Base-by-base conservation (phyloP, 169 alveolate species). In the Plasmodium gonderi region DNA sequence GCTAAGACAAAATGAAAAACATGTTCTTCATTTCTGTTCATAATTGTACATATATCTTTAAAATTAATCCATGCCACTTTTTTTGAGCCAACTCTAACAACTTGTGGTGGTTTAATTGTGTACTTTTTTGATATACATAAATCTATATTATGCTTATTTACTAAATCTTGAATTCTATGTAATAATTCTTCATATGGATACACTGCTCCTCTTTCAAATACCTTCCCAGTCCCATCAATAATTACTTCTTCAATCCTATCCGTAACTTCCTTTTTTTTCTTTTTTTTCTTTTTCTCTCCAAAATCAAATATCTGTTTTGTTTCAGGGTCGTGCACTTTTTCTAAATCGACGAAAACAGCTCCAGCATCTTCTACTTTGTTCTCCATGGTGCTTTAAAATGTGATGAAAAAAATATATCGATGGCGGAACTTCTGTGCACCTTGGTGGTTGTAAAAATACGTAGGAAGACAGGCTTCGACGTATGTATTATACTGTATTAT, bases 31-130 rank as follows among this genome's bases (percentile, higher is more conserved):
- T 96, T 96, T 45, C 99, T 94, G 69, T 97, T 97, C 99, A 98
- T 97, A 45, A 97, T 96, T 26, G 91, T 91, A 91, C 98, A 97
- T 72, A 98, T 97, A 78, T 97, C 99, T 51, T 96, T 97, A 95
- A 98, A 98, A 96, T 98, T 98, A 76, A 96, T 96, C 99, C 99
- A 98, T 14, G 98, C 98, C 1, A 98, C 98, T 95, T 98, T 98
- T 95, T 98, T 98, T n/a, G 99, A 97, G 33, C 99, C 99, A 2
- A 98, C 98, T 17, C 98, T 95, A n/a, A 97, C 99, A 40, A 98
- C 98, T 79, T 98, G 98, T 4, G 99, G 99, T 7, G 99, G 98
- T 80, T 95, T 96, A 45, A 97, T 95, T 17, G 98, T 97, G 91
- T 97, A 97, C 38, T 98, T 93, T 94, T 97, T 97, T 54, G 97